Conservation (phyloP, 805 yeast species). For the Pichia nakasei region DNA sequence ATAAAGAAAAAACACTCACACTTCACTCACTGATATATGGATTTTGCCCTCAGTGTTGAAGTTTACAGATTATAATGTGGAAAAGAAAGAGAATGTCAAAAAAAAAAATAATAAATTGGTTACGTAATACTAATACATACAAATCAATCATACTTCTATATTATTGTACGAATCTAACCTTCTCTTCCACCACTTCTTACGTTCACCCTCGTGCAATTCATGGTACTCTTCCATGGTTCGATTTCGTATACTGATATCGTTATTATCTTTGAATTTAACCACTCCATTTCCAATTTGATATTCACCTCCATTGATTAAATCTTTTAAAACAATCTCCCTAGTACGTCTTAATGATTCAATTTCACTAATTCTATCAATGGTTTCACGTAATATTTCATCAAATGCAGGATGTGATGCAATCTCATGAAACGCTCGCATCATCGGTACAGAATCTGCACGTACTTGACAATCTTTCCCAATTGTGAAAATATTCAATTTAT, state of each 20-base stretch:
- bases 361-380: conserved; percentile 59
- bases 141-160: no score
- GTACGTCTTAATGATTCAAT: conserved; percentile 76
- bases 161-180: conserved; percentile 29
- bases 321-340: conserved; percentile 65
- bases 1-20: no score
- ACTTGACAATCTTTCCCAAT: conserved; percentile 67
- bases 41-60: neutral
- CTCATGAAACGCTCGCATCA: conserved; percentile 86
- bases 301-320: conserved; percentile 44
- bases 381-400: conserved; percentile 53
- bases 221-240: conserved; percentile 4
- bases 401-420: conserved; percentile 66
- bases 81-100: no score
- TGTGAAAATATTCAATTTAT: conserved; percentile 69
- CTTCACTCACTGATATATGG: no score
- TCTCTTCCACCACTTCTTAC: conserved; percentile 39
- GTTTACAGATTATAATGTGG: no score
- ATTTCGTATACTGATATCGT: neutral
- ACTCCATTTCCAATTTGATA: conserved; percentile 22
- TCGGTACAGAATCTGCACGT: conserved; percentile 74
- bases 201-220: conserved; percentile 27
- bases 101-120: no score
- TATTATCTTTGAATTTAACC: neutral
- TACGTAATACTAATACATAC: no score